Conservation (phyloP, 2,329 filamentous ascomycete species). For the Fusarium sp. region DNA sequence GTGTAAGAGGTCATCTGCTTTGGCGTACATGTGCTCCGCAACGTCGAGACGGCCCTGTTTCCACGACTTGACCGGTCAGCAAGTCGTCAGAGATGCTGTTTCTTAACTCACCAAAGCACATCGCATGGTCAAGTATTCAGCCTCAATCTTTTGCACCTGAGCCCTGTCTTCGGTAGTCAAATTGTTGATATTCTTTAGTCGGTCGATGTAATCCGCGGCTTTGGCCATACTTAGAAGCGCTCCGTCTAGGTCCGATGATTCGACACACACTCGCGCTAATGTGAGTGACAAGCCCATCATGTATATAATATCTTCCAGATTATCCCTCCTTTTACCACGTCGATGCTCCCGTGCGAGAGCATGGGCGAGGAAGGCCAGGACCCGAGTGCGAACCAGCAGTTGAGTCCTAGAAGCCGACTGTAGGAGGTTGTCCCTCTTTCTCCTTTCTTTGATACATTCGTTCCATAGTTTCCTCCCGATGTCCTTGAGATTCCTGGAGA, state of each 20-base stretch:
- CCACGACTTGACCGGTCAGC: conserved; percentile 69
- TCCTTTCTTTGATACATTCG: conserved; percentile 64
- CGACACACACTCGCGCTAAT: conserved; percentile 63
- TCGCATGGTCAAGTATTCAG: conserved; percentile 74
- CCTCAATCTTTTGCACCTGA: conserved; percentile 53
- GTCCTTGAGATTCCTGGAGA: conserved; percentile 61
- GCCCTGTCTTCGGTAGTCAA: neutral
- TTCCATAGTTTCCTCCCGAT: conserved; percentile 75
- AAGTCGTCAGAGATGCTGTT: neutral
- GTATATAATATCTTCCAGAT: conserved; percentile 58
- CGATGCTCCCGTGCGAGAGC: conserved; percentile 61
- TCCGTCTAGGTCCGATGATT: conserved; percentile 65
- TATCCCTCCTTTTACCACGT: conserved; percentile 38
- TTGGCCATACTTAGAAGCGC: conserved; percentile 71
- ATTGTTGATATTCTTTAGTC: conserved; percentile 18
- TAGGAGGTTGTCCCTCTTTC: conserved; percentile 31
- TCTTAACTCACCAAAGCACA: conserved; percentile 68
- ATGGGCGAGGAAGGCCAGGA: conserved; percentile 75
- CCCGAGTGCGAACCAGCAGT: conserved; percentile 54
- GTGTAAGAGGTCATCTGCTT: conserved; percentile 57
- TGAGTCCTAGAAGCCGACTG: conserved; percentile 37
- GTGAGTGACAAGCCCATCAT: conserved; percentile 76
- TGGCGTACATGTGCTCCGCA: conserved; percentile 80
- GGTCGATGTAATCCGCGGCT: conserved; percentile 64
- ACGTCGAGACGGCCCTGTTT: conserved; percentile 77